Conservation (phyloP, 306 rosid genomes). For the Gynostemma pentaphyllum region DNA sequence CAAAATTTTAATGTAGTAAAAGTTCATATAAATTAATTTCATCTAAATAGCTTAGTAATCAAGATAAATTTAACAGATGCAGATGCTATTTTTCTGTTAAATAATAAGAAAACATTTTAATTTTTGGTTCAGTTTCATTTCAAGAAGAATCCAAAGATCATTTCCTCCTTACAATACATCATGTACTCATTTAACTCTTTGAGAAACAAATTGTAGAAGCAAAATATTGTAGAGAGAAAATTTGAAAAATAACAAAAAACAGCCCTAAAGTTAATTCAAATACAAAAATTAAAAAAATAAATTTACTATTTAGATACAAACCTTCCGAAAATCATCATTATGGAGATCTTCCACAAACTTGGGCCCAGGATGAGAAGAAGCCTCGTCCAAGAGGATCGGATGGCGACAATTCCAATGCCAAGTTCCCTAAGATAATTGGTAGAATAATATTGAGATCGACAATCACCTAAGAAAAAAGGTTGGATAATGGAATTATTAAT, state of each 20-base stretch:
- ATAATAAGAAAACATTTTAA: not conserved
- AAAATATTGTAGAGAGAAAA: not conserved
- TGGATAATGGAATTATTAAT: not conserved
- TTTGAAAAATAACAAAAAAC: not conserved
- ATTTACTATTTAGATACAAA: constrained; percentile 9
- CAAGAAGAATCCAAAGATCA: not conserved
- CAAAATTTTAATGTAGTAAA: not conserved
- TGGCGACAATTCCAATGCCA: constrained; percentile 33
- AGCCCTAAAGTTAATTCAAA: not conserved
- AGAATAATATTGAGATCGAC: not conserved
- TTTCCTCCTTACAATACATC: not conserved
- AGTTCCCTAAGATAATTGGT: constrained; percentile 31
- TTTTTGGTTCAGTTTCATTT: not conserved
- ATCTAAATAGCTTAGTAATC: not conserved
- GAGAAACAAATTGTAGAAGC: not conserved
- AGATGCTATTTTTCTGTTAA: not conserved
- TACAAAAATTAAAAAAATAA: not conserved
- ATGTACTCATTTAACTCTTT: not conserved
- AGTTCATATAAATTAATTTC: not conserved
- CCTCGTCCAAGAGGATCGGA: constrained; percentile 48
- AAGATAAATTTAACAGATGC: not conserved
- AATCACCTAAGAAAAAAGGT: not conserved
- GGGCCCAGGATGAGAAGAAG: constrained; percentile 42
- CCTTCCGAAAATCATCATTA: constrained; percentile 33
- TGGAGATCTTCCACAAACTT: constrained; percentile 23